Conservation (phyloP, 2,329 filamentous ascomycete genomes). For the Diaporthe amygdali region DNA sequence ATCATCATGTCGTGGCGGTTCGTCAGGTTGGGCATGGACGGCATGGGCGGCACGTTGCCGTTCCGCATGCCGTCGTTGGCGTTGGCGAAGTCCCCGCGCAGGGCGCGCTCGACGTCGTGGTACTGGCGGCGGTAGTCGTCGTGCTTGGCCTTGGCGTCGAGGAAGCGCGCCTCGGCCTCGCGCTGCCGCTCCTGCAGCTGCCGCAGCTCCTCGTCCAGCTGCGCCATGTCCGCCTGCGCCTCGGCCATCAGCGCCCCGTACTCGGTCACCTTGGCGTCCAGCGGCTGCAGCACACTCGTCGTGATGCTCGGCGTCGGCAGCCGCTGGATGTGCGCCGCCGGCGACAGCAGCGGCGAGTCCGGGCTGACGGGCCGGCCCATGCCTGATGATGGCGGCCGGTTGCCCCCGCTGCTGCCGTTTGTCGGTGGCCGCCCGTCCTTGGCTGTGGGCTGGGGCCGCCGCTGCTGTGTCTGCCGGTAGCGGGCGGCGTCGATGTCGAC, state of each 20-base stretch:
- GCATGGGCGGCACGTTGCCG: not conserved
- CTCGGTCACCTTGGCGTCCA: constrained; percentile 50
- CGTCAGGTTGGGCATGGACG: constrained; percentile 20
- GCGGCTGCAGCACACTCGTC: constrained; percentile 49
- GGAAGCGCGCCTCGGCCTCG: constrained; percentile 45
- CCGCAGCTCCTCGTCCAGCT: constrained; percentile 49
- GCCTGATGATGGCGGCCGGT: not conserved
- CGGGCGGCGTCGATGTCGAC: constrained; percentile 25
- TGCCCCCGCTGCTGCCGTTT: not conserved
- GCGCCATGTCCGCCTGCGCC: constrained; percentile 46
- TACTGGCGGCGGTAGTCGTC: constrained; percentile 50
- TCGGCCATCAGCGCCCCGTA: constrained; percentile 47
- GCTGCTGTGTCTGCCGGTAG: constrained; percentile 23
- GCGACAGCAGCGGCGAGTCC: not conserved
- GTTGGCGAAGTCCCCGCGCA: constrained; percentile 42
- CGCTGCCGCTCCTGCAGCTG: constrained; percentile 45
- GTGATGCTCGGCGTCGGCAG: constrained; percentile 49
- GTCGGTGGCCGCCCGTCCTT: not conserved
- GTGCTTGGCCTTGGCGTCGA: constrained; percentile 49
- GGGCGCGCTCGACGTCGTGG: constrained; percentile 45
- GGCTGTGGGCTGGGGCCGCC: not conserved
- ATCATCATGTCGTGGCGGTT: not conserved
- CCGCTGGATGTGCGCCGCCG: constrained; percentile 41
- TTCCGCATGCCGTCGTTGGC: not conserved
- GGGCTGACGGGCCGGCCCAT: not conserved